Base-by-base conservation (phyloP, 768 basidiomycete genomes). In the Cyclocybe aegerita region DNA sequence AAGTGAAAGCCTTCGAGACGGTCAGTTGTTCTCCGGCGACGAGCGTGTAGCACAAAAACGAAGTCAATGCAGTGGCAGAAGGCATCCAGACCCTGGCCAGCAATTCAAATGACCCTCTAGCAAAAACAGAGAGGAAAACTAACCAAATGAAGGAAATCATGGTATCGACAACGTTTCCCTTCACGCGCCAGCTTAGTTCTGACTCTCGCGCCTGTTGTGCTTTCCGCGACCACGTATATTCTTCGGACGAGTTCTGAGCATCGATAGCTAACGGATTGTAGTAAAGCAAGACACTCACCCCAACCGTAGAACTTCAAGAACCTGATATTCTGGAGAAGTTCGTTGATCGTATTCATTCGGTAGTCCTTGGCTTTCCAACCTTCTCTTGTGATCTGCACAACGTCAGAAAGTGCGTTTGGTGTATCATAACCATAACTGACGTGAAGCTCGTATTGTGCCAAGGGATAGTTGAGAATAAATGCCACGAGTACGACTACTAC, bases 1-100 rank as follows among this genome's bases (percentile, higher is more conserved):
- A 79, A 0, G 90, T 90, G 69, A 93, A 93, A 0, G 90, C 90
- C 53, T 85, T 85, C 0, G 88, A 83, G 3, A 92, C 86, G 0
- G 89, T 91, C 14, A 93, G 66, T 16, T 73, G 76, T 53, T 88
- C 64, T 11, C 78, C 75, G 5, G 82, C 86, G 38, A 90, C 70
- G 15, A 86, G 66, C 7, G 89, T 87, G 56, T 84, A 88, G 58
- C 77, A 83, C 37, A 84, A 67, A 63, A 87, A 88, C 2, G 83
- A 76, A 4, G 71, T 68, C 9, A 87, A 70, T 9, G 85, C 81
- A 7, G 82, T 86, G 2, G 83, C 84, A 12, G 84, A 85, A 15
- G 85, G 86, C 58, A 86, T 80, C 85, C 85, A 88, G 16, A 76
- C 79, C 85, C 85, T 86, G 50, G 46, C 16, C 9, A 52, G 53